These are phyloP conservation scores for Hansenula lynferdii DNA, from an alignment of 1,139 yeast species.

Conservation along the genomic window DNA sequence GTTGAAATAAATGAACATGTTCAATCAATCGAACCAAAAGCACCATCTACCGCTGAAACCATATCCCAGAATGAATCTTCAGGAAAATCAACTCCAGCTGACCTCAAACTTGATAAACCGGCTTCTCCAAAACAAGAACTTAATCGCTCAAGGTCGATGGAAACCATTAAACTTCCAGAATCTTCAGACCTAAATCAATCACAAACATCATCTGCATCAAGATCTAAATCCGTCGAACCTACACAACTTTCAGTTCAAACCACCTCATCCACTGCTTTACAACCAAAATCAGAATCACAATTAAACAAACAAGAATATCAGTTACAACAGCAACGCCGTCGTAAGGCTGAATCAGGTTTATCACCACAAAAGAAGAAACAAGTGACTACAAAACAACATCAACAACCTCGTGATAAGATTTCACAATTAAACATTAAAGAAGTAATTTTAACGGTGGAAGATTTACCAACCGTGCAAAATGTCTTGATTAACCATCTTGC, in stretches of 20 bases:
- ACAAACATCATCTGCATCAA: too few species aligned
- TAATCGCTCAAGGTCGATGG: neutral
- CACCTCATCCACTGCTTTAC: constrained; percentile 4
- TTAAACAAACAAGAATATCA: constrained; percentile 10
- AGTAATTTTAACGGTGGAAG: constrained; percentile 26
- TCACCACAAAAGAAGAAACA: constrained; percentile 24
- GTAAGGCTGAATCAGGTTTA: constrained; percentile 24
- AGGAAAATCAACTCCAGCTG: too few species aligned
- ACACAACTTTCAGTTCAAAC: constrained; percentile 5
- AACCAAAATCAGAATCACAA: constrained; percentile 11
- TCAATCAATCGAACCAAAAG: too few species aligned
- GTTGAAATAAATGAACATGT: too few species aligned
- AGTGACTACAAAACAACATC: neutral
- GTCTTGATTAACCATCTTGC: constrained; percentile 82
- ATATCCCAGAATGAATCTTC: too few species aligned
- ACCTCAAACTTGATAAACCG: neutral
- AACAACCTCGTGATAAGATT: constrained; percentile 18
- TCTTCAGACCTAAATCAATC: too few species aligned
- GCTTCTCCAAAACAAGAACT: neutral
- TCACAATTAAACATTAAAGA: constrained; percentile 16
- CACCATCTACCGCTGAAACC: too few species aligned
- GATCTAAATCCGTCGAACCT: constrained; percentile 11
- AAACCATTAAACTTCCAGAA: too few species aligned
- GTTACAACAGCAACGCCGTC: constrained; percentile 18
- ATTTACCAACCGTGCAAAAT: constrained; percentile 50